Conservation (phyloP, 1,284 basidiomycete genomes). For the Ustilago lituana region DNA sequence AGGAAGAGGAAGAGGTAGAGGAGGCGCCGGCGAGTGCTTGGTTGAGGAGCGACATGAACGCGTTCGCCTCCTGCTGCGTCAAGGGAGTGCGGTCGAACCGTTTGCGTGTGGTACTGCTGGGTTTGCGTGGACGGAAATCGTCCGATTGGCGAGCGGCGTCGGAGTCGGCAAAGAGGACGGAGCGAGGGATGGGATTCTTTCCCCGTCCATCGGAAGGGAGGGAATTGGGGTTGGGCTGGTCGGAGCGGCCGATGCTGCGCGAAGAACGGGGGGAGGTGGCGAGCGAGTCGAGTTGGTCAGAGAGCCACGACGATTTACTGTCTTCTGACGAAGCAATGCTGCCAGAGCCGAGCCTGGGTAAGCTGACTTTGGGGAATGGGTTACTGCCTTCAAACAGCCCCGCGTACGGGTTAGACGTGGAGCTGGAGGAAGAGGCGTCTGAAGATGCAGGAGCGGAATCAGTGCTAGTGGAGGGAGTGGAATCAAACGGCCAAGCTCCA, state of each 20-base stretch:
- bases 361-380: conserved; percentile 26
- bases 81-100: conserved; percentile 32
- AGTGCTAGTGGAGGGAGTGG: not conserved
- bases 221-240: not conserved
- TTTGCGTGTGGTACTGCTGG: conserved; percentile 8
- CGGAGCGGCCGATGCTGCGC: conserved; percentile 2
- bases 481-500: conserved; percentile 25
- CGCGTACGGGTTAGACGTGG: conserved; percentile 22
- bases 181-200: conserved; percentile 26
- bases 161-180: conserved; percentile 38
- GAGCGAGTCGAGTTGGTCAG: conserved; percentile 37
- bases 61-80: conserved; percentile 39
- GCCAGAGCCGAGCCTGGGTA: conserved; percentile 3
- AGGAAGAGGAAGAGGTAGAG: not conserved
- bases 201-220: not conserved
- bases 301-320: conserved; percentile 21
- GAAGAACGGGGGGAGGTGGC: conserved; percentile 7
- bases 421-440: conserved; percentile 1
- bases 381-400: conserved; percentile 35
- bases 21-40: conserved; percentile 29
- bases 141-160: conserved; percentile 20
- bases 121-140: conserved; percentile 17
- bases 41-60: conserved; percentile 37
- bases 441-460: not conserved
- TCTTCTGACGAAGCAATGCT: conserved; percentile 1